Conservation (phyloP, 208 protist genomes). For the Trypanosoma conorhini region DNA sequence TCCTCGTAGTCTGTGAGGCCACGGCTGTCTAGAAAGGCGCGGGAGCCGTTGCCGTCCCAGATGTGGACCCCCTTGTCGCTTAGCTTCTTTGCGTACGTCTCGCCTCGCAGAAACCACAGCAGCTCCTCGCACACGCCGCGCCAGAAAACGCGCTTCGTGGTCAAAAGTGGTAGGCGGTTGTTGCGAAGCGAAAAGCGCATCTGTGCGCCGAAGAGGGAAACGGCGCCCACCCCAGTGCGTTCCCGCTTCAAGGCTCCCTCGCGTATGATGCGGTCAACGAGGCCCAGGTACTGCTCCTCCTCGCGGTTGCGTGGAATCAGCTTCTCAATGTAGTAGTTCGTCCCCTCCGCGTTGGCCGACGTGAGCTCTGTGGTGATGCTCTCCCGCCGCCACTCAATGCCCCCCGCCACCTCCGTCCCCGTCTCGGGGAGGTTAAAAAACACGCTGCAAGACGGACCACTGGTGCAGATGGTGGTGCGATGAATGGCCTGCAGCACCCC, state of each 20-base stretch:
- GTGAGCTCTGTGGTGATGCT: conserved; percentile 29
- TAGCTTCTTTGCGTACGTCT: conserved; percentile 94
- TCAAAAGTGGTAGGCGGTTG: conserved; percentile 95
- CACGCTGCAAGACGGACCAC: conserved; percentile 47
- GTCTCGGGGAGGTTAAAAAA: conserved; percentile 56
- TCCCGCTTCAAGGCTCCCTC: conserved; percentile 87
- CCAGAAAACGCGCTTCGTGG: conserved; percentile 99
- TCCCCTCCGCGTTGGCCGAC: conserved; percentile 29
- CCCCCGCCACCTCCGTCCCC: not conserved
- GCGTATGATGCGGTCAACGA: conserved; percentile 83
- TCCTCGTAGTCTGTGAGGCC: conserved; percentile 93
- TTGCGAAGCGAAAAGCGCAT: conserved; percentile 97
- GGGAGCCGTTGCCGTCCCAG: conserved; percentile 98
- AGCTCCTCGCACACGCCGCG: conserved; percentile 97
- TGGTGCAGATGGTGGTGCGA: conserved; percentile 58
- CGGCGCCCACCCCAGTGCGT: conserved; percentile 96
- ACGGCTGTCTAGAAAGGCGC: conserved; percentile 95
- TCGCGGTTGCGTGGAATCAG: conserved; percentile 83
- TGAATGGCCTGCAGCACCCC: conserved; percentile 65
- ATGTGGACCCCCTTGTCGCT: conserved; percentile 95
- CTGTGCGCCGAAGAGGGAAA: conserved; percentile 95
- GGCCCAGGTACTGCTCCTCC: conserved; percentile 93
- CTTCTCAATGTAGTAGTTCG: conserved; percentile 70
- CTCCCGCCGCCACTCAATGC: conserved; percentile 46
- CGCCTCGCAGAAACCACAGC: conserved; percentile 97